phyloP scores from a whole-genome alignment of 1,284 basidiomycete species.

The Ustanciosporium gigantosporum region DNA sequence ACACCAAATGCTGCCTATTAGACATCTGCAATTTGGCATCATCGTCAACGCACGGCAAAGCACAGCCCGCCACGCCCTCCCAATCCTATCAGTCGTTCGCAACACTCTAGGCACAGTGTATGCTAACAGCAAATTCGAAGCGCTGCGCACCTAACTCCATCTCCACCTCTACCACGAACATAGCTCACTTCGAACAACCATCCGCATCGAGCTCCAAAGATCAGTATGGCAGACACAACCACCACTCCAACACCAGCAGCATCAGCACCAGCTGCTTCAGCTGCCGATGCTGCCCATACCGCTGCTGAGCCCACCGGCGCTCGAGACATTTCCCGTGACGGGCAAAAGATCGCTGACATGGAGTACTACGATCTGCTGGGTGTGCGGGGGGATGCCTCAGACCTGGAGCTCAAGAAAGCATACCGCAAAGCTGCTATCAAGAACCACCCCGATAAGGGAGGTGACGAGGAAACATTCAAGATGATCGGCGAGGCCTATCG shows the following conservation, averaged over 20 bases:
- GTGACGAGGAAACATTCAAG: constrained; percentile 56
- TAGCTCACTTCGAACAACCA: too few relatives aligned
- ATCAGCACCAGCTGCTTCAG: constrained; percentile 1
- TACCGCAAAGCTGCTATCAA: constrained; percentile 94
- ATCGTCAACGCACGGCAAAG: too few relatives aligned
- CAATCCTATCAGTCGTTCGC: too few relatives aligned
- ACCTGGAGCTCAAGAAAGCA: constrained; percentile 87
- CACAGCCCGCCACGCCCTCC: too few relatives aligned
- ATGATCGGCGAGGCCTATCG: constrained; percentile 68
- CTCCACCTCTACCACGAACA: too few relatives aligned
- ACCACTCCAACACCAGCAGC: constrained; percentile 10
- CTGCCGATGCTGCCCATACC: constrained; percentile 2
- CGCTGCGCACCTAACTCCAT: too few relatives aligned
- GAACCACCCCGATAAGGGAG: constrained; percentile 66
- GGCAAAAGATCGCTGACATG: constrained; percentile 58
- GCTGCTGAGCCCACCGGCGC: constrained; percentile 23
- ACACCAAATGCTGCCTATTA: too few relatives aligned
- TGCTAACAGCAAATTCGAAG: too few relatives aligned
- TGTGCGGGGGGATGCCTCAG: constrained; percentile 62
- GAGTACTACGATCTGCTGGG: constrained; percentile 61
- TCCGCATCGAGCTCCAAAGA: too few relatives aligned
- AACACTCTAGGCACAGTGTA: too few relatives aligned
- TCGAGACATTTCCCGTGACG: constrained; percentile 54
- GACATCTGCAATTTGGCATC: too few relatives aligned
- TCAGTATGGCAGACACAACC: constrained; percentile 31